Base-by-base conservation (phyloP, 2,329 filamentous ascomycete genomes). In the Scorias spongiosa region DNA sequence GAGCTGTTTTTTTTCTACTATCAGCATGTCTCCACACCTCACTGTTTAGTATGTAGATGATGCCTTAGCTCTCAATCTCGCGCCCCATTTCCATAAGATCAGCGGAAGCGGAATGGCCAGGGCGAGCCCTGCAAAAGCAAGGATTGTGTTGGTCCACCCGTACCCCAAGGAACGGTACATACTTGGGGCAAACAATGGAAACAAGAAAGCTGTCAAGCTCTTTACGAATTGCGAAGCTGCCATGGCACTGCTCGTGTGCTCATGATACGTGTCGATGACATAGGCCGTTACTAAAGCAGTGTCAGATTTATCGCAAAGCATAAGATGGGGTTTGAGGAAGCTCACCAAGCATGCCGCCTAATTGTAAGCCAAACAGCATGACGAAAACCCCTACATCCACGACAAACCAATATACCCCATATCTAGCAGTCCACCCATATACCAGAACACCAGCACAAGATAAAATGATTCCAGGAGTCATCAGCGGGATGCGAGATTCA, bases 131-230 rank as follows among this genome's bases (percentile, higher is more conserved):
- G 15, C 38, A 51, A 40, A 18, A 41, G 43, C 54, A 29, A 55
- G 40, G 17, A 53, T n/a, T 11, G 43, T 49, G 44, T 65, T 66
- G 32, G 59, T 59, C 62, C 62, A 65, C 1, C 63, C 63, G 40
- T 60, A 60, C 0, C 60, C 60, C 18, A 67, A 51, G 5, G 48
- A 49, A 9, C 56, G 45, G 48, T 64, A 66, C 58, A 66, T 62
- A 3, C 42, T 47, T 0, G 69, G 68, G 0, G 66, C 68, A 46
- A 73, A 72, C 0, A 74, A 48, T 0, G 71, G 71, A 39, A 74
- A 73, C 9, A 64, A 48, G 47, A 72, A 72, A 0, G 67, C 70
- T 2, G 63, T 57, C 38, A 74, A 49, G 7, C 65, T 71, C 9
- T 55, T 53, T 10, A 69, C 49, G 41, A 74, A 67, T 45, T 68